phyloP scores from a whole-genome alignment of 2,329 filamentous ascomycete species.

The Aspergillus aculeatinus region DNA sequence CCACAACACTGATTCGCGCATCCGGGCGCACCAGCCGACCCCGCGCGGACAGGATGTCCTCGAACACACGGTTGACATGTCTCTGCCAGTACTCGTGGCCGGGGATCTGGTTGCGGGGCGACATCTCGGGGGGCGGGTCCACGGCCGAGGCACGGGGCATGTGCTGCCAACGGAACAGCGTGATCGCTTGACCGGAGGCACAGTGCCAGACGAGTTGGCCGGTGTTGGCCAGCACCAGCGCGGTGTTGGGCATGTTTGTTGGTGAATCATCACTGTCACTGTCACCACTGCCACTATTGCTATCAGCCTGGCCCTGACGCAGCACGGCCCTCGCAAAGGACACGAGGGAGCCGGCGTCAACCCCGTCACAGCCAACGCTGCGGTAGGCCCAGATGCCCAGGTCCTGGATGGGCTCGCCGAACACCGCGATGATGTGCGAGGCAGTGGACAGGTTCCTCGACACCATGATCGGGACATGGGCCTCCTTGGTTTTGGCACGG shows the following conservation, averaged over 20 bases:
- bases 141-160: constrained; percentile 64
- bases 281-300: background rate
- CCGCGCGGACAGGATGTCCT: constrained; percentile 53
- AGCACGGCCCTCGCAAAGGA: constrained; percentile 57
- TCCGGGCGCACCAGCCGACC: constrained; percentile 47
- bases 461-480: constrained; percentile 69
- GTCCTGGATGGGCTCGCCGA: constrained; percentile 71
- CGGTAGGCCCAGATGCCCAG: constrained; percentile 74
- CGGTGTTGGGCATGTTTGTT: constrained; percentile 27
- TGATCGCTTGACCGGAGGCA: constrained; percentile 60
- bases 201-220: constrained; percentile 78
- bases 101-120: constrained; percentile 60
- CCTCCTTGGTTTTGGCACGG: constrained; percentile 46
- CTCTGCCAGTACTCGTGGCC: constrained; percentile 57
- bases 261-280: background rate
- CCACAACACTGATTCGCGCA: constrained; percentile 68
- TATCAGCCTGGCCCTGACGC: background rate
- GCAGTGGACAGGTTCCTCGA: constrained; percentile 56
- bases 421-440: constrained; percentile 67
- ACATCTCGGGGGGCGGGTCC: constrained; percentile 54
- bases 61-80: constrained; percentile 69
- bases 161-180: constrained; percentile 55
- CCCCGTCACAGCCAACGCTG: constrained; percentile 61
- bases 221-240: constrained; percentile 72
- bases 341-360: constrained; percentile 69